A percentile compares a stretch with the other conserved stretches of the same genome.
Conservation (phyloP, 441 rosid species). For the Adansonia gregorii region DNA sequence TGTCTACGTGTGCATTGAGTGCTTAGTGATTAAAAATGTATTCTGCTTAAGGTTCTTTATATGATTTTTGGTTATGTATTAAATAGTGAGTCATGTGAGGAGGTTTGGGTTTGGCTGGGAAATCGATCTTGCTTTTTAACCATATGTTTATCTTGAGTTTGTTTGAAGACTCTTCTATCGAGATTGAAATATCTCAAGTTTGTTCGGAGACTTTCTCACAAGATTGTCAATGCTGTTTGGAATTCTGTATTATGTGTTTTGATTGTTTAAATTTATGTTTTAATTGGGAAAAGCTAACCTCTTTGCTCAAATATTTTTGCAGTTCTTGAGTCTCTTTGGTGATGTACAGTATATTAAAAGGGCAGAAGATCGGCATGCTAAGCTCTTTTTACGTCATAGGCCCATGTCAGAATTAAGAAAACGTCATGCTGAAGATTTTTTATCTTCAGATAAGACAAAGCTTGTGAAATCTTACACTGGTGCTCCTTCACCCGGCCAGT, state of each 20-base stretch:
- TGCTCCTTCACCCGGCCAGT: background rate
- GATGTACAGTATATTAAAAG: slow-evolving; percentile 63
- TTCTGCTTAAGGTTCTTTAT: background rate
- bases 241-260: background rate
- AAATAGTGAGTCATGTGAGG: background rate
- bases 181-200: slow-evolving; percentile 18
- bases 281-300: background rate
- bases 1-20: background rate
- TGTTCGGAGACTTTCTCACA: background rate
- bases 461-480: background rate
- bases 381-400: slow-evolving; percentile 68
- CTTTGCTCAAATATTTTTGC: slow-evolving; percentile 33
- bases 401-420: slow-evolving; percentile 72
- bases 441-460: background rate
- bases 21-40: background rate
- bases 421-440: slow-evolving; percentile 81
- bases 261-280: background rate
- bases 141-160: background rate
- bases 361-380: slow-evolving; percentile 85
- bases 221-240: slow-evolving; percentile 23
- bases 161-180: background rate
- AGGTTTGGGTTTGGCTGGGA: slow-evolving; percentile 5
- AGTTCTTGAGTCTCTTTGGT: slow-evolving; percentile 87
- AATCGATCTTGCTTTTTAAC: no score
- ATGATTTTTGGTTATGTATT: background rate